phyloP scores from a whole-genome alignment of 2,329 filamentous ascomycete species.

The Cephalotrichum gorgonifer region DNA sequence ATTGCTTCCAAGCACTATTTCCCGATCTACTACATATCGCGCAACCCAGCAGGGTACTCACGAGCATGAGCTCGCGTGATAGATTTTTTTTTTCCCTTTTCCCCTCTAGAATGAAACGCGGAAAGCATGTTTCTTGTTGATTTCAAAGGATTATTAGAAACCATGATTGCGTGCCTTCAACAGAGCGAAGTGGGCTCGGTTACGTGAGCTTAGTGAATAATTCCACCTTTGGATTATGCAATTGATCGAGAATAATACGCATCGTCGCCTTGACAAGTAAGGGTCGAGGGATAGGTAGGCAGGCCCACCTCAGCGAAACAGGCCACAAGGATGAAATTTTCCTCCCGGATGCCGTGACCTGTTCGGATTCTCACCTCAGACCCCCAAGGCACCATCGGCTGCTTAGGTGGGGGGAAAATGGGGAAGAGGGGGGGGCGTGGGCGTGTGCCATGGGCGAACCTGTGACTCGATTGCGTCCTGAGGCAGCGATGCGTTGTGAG shows the following conservation, averaged over 20 bases:
- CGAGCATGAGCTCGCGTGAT: too few species aligned
- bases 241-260: neutral
- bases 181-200: too few species aligned
- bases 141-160: too few species aligned
- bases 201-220: neutral
- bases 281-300: too few species aligned
- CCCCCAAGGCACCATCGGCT: neutral
- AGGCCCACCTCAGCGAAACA: slow-evolving; percentile 1
- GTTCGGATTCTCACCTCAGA: neutral
- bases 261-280: neutral
- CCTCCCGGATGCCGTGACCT: slow-evolving; percentile 1
- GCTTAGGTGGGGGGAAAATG: neutral
- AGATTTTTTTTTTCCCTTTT: too few species aligned
- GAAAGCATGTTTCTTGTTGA: too few species aligned
- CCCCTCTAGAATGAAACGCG: too few species aligned
- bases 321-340: slow-evolving; percentile 2
- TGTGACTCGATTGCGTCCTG: neutral
- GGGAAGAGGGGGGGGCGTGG: neutral
- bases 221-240: neutral
- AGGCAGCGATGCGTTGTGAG: neutral
- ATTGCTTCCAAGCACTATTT: too few species aligned
- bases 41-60: too few species aligned
- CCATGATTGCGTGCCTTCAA: too few species aligned
- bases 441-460: neutral
- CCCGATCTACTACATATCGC: too few species aligned